phyloP scores from a whole-genome alignment of 2,329 filamentous ascomycete species.

The Xylaria sp. region DNA sequence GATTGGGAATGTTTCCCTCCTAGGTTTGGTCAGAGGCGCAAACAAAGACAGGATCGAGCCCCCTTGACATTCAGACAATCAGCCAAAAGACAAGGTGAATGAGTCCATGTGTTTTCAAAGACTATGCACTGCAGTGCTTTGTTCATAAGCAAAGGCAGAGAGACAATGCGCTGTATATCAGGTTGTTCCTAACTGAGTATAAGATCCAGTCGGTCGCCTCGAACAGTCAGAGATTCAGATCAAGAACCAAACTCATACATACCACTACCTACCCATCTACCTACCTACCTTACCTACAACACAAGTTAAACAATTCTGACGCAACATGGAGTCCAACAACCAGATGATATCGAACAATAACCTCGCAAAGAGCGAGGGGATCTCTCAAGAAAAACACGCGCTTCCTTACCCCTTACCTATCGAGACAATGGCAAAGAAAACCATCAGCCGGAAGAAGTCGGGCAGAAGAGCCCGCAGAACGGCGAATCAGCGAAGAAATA shows the following conservation, averaged over 20 bases:
- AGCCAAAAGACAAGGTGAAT: not conserved
- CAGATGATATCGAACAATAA: not conserved
- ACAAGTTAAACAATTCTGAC: not conserved
- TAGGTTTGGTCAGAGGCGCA: not conserved
- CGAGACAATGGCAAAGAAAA: too few species aligned
- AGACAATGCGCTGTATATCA: not conserved
- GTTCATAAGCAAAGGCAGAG: not conserved
- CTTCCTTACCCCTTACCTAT: not conserved
- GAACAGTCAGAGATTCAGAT: not conserved
- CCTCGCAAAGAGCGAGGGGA: not conserved
- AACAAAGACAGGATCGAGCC: not conserved
- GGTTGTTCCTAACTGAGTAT: conserved; percentile 1
- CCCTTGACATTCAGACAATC: not conserved
- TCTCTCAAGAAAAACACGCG: not conserved
- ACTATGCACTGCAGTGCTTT: not conserved
- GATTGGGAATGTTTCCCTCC: not conserved
- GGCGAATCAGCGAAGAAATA: not conserved
- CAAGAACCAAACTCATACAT: not conserved
- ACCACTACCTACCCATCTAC: not conserved
- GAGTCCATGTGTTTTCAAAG: not conserved
- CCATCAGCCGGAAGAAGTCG: not conserved
- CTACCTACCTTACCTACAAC: too few species aligned
- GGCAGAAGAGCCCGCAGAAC: not conserved
- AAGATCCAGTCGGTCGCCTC: not conserved
- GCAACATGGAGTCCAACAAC: not conserved